Base-by-base conservation (phyloP, 73 alveolate genomes). In the Urostyla sp. region DNA sequence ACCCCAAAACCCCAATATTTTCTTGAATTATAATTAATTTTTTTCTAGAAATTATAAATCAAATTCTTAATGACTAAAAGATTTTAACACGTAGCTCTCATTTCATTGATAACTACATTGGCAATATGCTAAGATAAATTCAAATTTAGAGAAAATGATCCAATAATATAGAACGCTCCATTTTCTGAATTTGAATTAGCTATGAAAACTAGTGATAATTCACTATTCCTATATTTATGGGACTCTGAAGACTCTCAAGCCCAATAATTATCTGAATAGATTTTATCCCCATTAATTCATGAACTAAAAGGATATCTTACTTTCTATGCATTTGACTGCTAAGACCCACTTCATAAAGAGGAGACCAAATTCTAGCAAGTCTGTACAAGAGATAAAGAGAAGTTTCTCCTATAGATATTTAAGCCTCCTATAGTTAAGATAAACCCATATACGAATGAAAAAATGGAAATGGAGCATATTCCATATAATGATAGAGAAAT, bases 401-500 rank as follows among this genome's bases (percentile, higher is more conserved):
- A 35, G 16, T 61, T 61, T 13, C 21, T 11, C 21, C 21, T 66
- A 10, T 23, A 66, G 61, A 13, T 66, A 61, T 13, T 66, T 13
- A 34, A 40, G 23, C 61, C 80, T 20, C 61, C 80, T 66, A 61
- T 40, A 40, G 30, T 66, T 20, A 66, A 66, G 61, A 3, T 37
- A 15, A 66, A 66, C 61, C 80, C 80, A 1, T 66, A 66, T 46
- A 66, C 80, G 13, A 40, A 40, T 0, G 7, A 66, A 21, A 59
- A 37, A 3, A 66, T 66, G 80, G 18, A 35, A 20, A 35, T 21
- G 59, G 5, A 36, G 59, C 37, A 31, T 11, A 21, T 66, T 10
- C 34, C 45, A 24, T 66, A 37, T 23, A 23, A 36, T 35, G 59
- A 66, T 2, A 28, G 45, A 0, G 11, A 40, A 49, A 24, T 66